These are phyloP conservation scores for Puccinia triticina DNA, from an alignment of 1,284 basidiomycete genomes.

Conservation along the genomic window DNA sequence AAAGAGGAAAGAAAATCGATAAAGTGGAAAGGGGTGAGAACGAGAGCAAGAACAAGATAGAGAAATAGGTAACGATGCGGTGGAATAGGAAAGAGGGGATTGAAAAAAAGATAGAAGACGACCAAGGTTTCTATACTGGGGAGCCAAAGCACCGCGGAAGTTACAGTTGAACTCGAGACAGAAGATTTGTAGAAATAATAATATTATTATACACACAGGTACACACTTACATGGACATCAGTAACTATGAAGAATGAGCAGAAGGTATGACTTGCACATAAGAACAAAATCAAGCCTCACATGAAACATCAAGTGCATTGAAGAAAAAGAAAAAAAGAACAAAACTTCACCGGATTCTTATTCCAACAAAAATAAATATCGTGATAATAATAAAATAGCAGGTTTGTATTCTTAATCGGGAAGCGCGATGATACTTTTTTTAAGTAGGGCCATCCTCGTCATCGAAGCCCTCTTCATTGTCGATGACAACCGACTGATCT, in stretches of 20 bases:
- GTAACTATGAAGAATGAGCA: not conserved
- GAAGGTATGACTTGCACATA: constrained; percentile 3
- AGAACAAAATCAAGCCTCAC: not conserved
- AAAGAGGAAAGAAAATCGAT: no score
- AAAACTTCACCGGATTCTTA: not conserved
- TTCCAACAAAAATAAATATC: constrained; percentile 4
- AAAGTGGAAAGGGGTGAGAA: no score
- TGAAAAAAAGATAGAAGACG: no score
- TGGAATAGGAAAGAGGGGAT: no score
- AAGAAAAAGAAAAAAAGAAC: not conserved
- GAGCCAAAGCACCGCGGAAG: not conserved
- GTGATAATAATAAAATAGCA: not conserved
- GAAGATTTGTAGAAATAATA: not conserved
- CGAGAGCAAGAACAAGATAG: no score
- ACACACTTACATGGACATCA: not conserved
- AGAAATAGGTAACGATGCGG: no score
- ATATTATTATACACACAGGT: constrained; percentile 13
- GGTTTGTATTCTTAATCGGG: not conserved
- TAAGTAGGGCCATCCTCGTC: constrained; percentile 20
- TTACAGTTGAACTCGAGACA: not conserved
- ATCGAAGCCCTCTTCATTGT: constrained; percentile 30
- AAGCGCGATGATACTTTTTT: not conserved
- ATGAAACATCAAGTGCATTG: not conserved
- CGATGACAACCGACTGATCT: constrained; percentile 17
- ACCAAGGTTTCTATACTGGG: no score